These are phyloP conservation scores for Aspergillus felis DNA, from an alignment of 2,329 filamentous ascomycete species.

Conservation along the genomic window DNA sequence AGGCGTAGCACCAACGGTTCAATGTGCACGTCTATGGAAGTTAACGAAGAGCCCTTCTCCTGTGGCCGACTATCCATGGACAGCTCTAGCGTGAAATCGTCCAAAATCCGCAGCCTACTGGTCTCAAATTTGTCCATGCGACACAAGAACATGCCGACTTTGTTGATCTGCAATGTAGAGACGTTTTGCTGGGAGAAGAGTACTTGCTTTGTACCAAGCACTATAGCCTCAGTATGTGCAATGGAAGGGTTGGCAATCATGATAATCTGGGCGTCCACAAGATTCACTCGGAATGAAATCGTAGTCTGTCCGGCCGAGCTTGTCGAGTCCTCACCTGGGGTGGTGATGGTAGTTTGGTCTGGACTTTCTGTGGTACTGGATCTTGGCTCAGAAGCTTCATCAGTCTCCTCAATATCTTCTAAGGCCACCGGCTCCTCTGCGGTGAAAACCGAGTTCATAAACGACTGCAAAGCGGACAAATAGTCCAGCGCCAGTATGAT, in stretches of 20 bases:
- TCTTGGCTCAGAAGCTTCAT: constrained; percentile 34
- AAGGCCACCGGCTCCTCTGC: constrained; percentile 46
- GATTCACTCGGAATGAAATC: constrained; percentile 83
- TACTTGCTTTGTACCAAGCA: constrained; percentile 89
- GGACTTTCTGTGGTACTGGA: constrained; percentile 28
- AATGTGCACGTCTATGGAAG: constrained; percentile 79
- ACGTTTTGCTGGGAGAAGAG: constrained; percentile 91
- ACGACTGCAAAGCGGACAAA: constrained; percentile 81
- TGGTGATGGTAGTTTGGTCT: constrained; percentile 19
- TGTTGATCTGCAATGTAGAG: constrained; percentile 84
- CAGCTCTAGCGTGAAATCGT: constrained; percentile 90
- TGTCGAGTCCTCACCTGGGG: constrained; percentile 29
- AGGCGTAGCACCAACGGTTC: constrained; percentile 88
- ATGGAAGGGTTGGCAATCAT: constrained; percentile 92
- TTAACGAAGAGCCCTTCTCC: constrained; percentile 58
- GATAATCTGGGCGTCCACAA: constrained; percentile 95
- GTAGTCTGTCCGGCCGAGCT: constrained; percentile 55
- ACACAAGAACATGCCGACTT: constrained; percentile 97
- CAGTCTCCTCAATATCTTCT: constrained; percentile 32
- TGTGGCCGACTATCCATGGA: constrained; percentile 73
- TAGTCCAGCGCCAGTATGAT: constrained; percentile 97
- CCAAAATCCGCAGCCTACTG: constrained; percentile 82
- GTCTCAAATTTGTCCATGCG: constrained; percentile 98
- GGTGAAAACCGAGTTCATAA: constrained; percentile 66
- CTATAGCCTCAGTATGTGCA: constrained; percentile 88